Evolutionary conservation across 2,329 filamentous ascomycete genomes (phyloP).

Genomic region (Trematosphaeria pertusa): DNA sequence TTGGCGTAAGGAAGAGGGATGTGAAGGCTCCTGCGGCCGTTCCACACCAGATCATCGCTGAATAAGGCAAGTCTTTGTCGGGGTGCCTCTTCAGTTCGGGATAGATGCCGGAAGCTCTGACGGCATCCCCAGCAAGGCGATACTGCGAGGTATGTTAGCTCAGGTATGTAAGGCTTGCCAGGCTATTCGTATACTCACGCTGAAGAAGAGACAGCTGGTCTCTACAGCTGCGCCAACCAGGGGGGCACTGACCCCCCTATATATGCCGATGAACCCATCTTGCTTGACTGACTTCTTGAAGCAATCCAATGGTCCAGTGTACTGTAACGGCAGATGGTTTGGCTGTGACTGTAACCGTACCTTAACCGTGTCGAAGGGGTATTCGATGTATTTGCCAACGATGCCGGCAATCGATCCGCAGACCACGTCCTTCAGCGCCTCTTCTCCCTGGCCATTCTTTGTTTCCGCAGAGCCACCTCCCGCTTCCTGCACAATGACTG

Average conservation of each 20-base stretch:
- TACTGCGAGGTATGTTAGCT: conserved; percentile 48
- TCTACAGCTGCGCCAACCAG: conserved; percentile 90
- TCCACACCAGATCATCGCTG: conserved; percentile 78
- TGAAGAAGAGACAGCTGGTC: conserved; percentile 91
- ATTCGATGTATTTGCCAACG: conserved; percentile 95
- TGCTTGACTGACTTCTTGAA: conserved; percentile 83
- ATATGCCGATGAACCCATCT: conserved; percentile 83
- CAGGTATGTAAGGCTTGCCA: too few species aligned
- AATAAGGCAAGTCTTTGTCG: conserved; percentile 70
- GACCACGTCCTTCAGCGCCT: conserved; percentile 83
- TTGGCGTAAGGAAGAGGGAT: conserved; percentile 88
- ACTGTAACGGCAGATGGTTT: conserved; percentile 79
- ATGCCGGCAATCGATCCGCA: conserved; percentile 93
- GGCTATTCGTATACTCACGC: conserved; percentile 59
- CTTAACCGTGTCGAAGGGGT: conserved; percentile 98
- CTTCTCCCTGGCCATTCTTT: conserved; percentile 56
- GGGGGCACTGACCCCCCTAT: conserved; percentile 91
- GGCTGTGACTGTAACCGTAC: conserved; percentile 97
- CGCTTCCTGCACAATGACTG: conserved; percentile 28
- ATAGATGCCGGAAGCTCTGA: conserved; percentile 66
- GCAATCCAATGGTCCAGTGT: conserved; percentile 89
- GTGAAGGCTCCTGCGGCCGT: conserved; percentile 88
- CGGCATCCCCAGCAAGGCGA: conserved; percentile 59
- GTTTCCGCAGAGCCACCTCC: conserved; percentile 19
- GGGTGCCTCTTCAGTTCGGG: conserved; percentile 54